Evolutionary conservation across 768 basidiomycete genomes (phyloP), one percentile per base, ranked within the genome.

Genomic region (Lactifluus piperatus): DNA sequence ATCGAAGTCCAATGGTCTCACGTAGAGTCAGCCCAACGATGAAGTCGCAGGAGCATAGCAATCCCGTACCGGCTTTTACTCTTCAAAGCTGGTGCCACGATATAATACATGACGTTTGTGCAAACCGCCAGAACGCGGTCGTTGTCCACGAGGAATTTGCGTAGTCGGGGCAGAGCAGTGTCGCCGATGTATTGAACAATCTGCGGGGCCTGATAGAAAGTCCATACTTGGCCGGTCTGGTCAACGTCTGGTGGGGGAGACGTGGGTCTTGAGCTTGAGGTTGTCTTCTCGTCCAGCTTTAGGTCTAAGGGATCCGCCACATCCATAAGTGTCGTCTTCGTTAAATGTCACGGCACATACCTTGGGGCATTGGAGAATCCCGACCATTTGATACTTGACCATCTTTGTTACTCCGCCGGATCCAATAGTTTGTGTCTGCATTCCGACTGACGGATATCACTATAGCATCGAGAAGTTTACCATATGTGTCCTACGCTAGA

Each of bases 51-150:
- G 18, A 13, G 20, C 13, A 16, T 11, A n/a, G 32, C 16, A 18
- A 16, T 56, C 56, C 39, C 37, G 29, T 41, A 91, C 91, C 81
- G 85, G 36, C 84, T 71, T 67, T 85, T 87, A 27, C 83, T 82
- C 69, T 88, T 89, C 75, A 95, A 76, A 1, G 85, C 82, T 0
- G 94, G 91, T 41, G 78, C 81, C 32, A 95, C 77, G 44, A 95
- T 81, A 66, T 91, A 91, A 65, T 92, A 88, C 18, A 90, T 77
- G 44, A 98, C 83, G 65, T 89, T 92, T 56, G 77, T 86, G 70
- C 91, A 94, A 6, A 84, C 79, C n/a, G 81, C 77, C 11, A 82
- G 73, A 20, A 94, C 79, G 71, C 84, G 91, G 72, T 98, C 95
- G 37, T 82, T 81, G 62, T 98, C 95, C 64, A 85, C 74, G 53